These are phyloP conservation scores for Coemansia sp. DNA, from an alignment of 192 early-diverging fungal species.

Conservation along the genomic window DNA sequence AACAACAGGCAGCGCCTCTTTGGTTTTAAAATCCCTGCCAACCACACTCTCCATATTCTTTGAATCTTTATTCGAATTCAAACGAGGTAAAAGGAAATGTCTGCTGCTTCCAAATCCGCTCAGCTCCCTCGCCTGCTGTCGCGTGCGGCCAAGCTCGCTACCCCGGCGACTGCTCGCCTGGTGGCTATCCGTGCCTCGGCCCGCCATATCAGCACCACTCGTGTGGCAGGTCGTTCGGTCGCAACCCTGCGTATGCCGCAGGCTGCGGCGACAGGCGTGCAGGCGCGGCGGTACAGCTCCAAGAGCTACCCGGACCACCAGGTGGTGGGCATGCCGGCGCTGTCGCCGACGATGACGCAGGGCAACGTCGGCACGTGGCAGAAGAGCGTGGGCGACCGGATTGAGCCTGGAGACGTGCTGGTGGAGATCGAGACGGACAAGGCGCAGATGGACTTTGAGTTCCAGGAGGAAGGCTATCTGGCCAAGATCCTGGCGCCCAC, in stretches of 20 bases:
- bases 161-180: conserved; percentile 35
- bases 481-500: conserved; percentile 86
- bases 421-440: conserved; percentile 98
- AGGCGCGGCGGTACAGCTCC: conserved; percentile 47
- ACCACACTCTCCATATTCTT: too few relatives aligned
- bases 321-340: conserved; percentile 87
- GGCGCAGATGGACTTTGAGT: conserved; percentile 99
- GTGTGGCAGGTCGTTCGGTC: too few relatives aligned
- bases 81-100: conserved; percentile 15
- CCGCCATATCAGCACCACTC: conserved; percentile 41
- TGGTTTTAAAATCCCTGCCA: too few relatives aligned
- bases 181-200: conserved; percentile 24
- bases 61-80: conserved; percentile 1
- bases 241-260: too few relatives aligned
- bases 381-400: conserved; percentile 87
- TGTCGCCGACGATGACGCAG: conserved; percentile 97
- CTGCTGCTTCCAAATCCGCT: conserved; percentile 28
- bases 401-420: conserved; percentile 88
- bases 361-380: conserved; percentile 93
- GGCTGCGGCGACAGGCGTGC: neutral
- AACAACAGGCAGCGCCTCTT: too few relatives aligned
- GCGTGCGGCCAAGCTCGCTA: conserved; percentile 41
- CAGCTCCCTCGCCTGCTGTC: conserved; percentile 42
- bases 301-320: conserved; percentile 69
- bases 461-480: conserved; percentile 92